Conservation (phyloP, 1,284 basidiomycete genomes). For the Puccinia novopanici region DNA sequence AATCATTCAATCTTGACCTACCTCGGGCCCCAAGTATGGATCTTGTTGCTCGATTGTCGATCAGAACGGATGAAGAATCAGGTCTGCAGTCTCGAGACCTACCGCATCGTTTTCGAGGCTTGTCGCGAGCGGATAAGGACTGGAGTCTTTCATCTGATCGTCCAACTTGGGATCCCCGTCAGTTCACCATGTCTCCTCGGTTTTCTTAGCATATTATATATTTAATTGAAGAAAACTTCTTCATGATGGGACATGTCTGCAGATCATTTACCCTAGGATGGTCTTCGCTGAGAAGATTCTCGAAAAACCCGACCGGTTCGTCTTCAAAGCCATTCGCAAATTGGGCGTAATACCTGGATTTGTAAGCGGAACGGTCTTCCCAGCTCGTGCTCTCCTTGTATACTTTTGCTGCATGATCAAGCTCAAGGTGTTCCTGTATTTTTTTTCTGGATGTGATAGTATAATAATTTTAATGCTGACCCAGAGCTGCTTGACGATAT, state of each 20-base stretch:
- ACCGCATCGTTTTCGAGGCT: conserved; percentile 69
- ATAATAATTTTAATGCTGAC: conserved; percentile 50
- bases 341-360: conserved; percentile 44
- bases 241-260: conserved; percentile 53
- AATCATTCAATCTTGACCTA: conserved; percentile 79
- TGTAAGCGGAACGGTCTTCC: conserved; percentile 22
- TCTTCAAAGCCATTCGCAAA: conserved; percentile 36
- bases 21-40: conserved; percentile 55
- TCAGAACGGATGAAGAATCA: conserved; percentile 81
- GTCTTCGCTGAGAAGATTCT: conserved; percentile 68
- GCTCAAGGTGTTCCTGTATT: neutral
- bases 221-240: neutral
- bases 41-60: conserved; percentile 77
- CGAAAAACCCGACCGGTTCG: conserved; percentile 20
- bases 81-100: conserved; percentile 73
- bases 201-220: neutral
- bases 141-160: conserved; percentile 57
- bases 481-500: conserved; percentile 50
- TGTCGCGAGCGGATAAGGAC: conserved; percentile 52
- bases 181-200: conserved; percentile 51
- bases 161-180: conserved; percentile 59
- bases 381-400: neutral
- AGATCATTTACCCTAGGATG: conserved; percentile 88
- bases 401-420: neutral
- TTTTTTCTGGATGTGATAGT: conserved; percentile 3